A percentile compares a stretch with the other conserved stretches of the same genome.
Conservation (phyloP, 202 grass and related monocot genomes). For the Schoenoplectus tabernaemontani region DNA sequence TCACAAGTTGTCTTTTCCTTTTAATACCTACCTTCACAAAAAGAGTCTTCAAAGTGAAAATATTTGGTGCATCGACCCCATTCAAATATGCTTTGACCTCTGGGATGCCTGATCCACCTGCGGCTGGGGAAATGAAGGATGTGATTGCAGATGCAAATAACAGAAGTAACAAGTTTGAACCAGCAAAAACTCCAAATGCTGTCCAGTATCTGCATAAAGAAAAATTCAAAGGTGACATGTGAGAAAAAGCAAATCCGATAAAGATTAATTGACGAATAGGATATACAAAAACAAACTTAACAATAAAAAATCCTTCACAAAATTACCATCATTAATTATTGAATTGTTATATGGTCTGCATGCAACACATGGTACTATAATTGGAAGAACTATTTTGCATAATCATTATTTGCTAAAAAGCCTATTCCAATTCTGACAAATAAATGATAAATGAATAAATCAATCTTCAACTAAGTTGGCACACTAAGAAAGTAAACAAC, state of each 20-base stretch:
- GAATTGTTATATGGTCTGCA: background rate
- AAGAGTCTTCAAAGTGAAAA: slow-evolving; percentile 76
- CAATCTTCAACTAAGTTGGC: slow-evolving; percentile 3
- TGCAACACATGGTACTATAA: slow-evolving; percentile 6
- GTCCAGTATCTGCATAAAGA: slow-evolving; percentile 50
- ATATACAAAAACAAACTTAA: too few relatives aligned
- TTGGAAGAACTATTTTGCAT: background rate
- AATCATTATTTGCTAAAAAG: too few relatives aligned
- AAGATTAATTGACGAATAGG: background rate
- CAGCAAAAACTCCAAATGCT: slow-evolving; percentile 60
- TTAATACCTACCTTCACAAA: slow-evolving; percentile 65
- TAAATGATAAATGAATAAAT: background rate
- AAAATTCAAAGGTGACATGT: background rate
- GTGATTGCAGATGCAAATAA: slow-evolving; percentile 59
- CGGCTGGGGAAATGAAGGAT: slow-evolving; percentile 63
- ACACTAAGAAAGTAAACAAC: background rate
- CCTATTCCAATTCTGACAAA: too few relatives aligned
- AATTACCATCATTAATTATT: background rate
- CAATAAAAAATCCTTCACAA: background rate
- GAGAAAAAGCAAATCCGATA: background rate
- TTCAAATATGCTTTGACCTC: slow-evolving; percentile 97
- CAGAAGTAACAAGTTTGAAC: slow-evolving; percentile 56
- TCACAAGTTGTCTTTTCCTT: background rate
- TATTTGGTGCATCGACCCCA: slow-evolving; percentile 89
- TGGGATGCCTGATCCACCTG: slow-evolving; percentile 78